phyloP scores from a whole-genome alignment of 176 grass and related monocot genomes.

The Poa pratensis region DNA sequence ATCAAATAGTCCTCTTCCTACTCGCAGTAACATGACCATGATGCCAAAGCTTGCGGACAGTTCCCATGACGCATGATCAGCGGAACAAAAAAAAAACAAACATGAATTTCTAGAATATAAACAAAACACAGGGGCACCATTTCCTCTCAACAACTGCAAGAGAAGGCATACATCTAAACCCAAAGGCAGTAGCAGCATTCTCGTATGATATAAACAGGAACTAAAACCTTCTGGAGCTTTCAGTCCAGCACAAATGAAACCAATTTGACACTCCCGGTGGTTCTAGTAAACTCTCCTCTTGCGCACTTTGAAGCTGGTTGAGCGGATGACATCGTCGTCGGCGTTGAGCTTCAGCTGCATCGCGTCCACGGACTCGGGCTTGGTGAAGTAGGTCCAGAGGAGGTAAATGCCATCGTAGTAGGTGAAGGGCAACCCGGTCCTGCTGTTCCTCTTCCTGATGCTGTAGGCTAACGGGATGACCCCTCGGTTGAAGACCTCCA shows the following conservation, averaged over 20 bases:
- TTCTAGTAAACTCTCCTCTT: slow-evolving; percentile 54
- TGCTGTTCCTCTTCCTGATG: slow-evolving; percentile 83
- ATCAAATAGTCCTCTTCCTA: too few relatives aligned
- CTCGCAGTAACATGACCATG: neutral
- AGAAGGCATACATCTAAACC: neutral
- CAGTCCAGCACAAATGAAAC: neutral
- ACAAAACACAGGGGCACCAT: neutral
- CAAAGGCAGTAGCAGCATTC: slow-evolving; percentile 7
- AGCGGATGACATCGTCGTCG: slow-evolving; percentile 83
- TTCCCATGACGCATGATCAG: too few relatives aligned
- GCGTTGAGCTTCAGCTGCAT: slow-evolving; percentile 61
- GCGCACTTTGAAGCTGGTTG: slow-evolving; percentile 67
- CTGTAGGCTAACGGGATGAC: slow-evolving; percentile 85
- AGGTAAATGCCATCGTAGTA: slow-evolving; percentile 94
- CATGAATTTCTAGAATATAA: neutral
- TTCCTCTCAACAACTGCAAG: slow-evolving; percentile 10
- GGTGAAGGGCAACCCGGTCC: slow-evolving; percentile 68
- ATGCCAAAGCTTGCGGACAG: neutral
- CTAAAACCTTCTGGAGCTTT: slow-evolving; percentile 32
- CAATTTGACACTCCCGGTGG: neutral
- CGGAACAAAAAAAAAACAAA: neutral
- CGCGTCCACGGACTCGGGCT: slow-evolving; percentile 67
- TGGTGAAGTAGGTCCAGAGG: slow-evolving; percentile 89
- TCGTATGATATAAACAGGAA: slow-evolving; percentile 31
- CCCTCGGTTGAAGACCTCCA: slow-evolving; percentile 84